A percentile compares a stretch with the other conserved stretches of the same genome.
These are phyloP conservation scores for Malassezia vespertilionis DNA, from an alignment of 1,284 basidiomycete species.

Conservation along the genomic window DNA sequence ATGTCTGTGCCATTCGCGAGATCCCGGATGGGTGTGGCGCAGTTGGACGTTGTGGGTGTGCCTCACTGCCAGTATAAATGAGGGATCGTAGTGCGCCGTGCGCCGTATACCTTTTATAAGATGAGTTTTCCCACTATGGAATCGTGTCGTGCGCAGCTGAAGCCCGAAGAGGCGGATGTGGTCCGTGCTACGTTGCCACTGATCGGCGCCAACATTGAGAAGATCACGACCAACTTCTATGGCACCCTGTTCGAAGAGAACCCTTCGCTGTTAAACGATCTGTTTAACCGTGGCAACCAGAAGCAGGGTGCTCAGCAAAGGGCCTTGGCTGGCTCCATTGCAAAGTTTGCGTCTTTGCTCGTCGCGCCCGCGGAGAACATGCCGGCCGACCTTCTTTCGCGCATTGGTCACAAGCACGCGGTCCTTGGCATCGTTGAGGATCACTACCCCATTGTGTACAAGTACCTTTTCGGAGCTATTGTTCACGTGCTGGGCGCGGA, in stretches of 20 bases:
- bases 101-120: no score
- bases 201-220: constrained; percentile 5
- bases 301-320: constrained; percentile 13
- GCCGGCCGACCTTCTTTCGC: constrained; percentile 3
- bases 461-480: constrained; percentile 12
- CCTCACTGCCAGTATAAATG: no score
- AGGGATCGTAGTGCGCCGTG: no score
- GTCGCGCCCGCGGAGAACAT: not conserved
- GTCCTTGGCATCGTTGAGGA: constrained; percentile 4
- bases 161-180: constrained; percentile 5
- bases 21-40: no score
- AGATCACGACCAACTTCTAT: constrained; percentile 9
- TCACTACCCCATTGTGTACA: constrained; percentile 12
- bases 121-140: not conserved
- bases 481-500: constrained; percentile 10
- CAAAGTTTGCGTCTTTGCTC: constrained; percentile 9
- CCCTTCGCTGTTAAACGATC: constrained; percentile 4
- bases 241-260: constrained; percentile 7
- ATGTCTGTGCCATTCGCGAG: no score
- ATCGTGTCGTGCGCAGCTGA: not conserved
- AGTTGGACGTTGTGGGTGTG: no score
- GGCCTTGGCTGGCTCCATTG: constrained; percentile 10
- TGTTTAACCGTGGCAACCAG: constrained; percentile 13
- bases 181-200: constrained; percentile 12
- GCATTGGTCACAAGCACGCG: constrained; percentile 16